Percentiles rank a stretch among this genome's conserved stretches.
Conservation (phyloP, 192 early-diverging fungal species). For the Entomortierella beljakovae region DNA sequence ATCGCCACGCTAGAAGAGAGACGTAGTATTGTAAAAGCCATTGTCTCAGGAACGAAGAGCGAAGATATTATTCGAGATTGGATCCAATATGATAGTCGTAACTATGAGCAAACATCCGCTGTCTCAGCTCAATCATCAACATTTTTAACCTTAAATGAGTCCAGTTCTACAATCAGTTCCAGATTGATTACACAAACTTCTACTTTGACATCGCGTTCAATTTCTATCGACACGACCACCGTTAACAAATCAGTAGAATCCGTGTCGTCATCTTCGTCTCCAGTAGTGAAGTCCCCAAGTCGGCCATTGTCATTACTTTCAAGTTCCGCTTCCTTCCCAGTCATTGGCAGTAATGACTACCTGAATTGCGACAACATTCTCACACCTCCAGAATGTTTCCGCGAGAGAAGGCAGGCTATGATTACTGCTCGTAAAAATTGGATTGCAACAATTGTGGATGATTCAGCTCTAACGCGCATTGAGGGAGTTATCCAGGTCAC, state of each 20-base stretch:
- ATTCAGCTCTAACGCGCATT: conserved; percentile 23
- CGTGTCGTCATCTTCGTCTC: background rate
- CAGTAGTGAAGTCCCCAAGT: conserved; percentile 21
- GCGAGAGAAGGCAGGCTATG: conserved; percentile 31
- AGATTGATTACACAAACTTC: background rate
- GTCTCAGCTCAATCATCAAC: background rate
- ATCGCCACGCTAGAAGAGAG: conserved; percentile 22
- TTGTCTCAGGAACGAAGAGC: conserved; percentile 34
- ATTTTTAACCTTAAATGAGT: background rate
- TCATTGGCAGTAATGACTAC: conserved; percentile 38
- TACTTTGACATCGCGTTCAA: background rate
- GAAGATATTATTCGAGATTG: conserved; percentile 45
- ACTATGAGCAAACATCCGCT: conserved; percentile 27
- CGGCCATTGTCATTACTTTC: conserved; percentile 41
- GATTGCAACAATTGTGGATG: conserved; percentile 14
- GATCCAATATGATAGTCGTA: conserved; percentile 47
- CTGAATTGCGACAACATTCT: conserved; percentile 43
- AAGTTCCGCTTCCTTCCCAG: conserved; percentile 31
- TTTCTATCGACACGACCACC: background rate
- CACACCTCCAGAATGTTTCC: conserved; percentile 49
- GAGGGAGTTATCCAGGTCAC: conserved; percentile 23
- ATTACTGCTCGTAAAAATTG: conserved; percentile 35
- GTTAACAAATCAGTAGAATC: background rate
- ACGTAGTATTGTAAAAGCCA: conserved; percentile 20
- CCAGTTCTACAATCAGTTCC: background rate